Evolutionary conservation across 2,329 filamentous ascomycete species (phyloP), one percentile per base, ranked within the genome.

Genomic region (Aureobasidium musti): DNA sequence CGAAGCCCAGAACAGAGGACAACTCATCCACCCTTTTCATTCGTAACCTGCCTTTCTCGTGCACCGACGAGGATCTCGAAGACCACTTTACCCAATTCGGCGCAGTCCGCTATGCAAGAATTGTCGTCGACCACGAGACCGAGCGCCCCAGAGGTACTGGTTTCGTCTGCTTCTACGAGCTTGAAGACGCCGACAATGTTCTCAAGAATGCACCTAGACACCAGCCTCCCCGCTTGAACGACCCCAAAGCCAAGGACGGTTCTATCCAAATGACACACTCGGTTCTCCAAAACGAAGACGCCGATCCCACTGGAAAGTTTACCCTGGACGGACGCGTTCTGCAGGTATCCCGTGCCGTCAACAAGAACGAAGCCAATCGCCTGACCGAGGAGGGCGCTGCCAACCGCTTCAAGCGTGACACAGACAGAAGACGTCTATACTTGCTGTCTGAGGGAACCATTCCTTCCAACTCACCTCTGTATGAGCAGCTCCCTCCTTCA

Each of bases 41-140:
- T 72, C 91, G 95, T 71, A 99, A 99, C 75, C 82, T 99, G 14
- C 94, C 96, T 0, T 99, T 96, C 77, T 92, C 90, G 1, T 88
- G 88, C 50, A 90, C 90, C 21, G 93, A 99, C 72, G 89, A 92
- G 61, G 84, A 87, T 57, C 85, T 99, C 52, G 90, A 93, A 74
- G 84, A 88, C 60, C 94, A 97, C 76, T 99, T 99, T 74, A 82
- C 82, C n/a, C 83, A 89, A 73, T 98, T 99, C 73, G 96, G 95
- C 30, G 85, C 84, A n/a, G 82, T 97, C 45, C 87, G 93, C 43
- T 99, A 98, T 76, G 95, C 94, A 5, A 86, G 96, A 70, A 89
- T 97, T 11, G 96, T 99, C 43, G 86, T 96, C 75, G 94, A 99
- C 75, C 89, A 84, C 54, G 86, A 87, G 28, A 97, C 92, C 0